Evolutionary conservation across 2,329 filamentous ascomycete genomes (phyloP), one percentile per base, ranked within the genome.

Genomic region (Alternaria atra): DNA sequence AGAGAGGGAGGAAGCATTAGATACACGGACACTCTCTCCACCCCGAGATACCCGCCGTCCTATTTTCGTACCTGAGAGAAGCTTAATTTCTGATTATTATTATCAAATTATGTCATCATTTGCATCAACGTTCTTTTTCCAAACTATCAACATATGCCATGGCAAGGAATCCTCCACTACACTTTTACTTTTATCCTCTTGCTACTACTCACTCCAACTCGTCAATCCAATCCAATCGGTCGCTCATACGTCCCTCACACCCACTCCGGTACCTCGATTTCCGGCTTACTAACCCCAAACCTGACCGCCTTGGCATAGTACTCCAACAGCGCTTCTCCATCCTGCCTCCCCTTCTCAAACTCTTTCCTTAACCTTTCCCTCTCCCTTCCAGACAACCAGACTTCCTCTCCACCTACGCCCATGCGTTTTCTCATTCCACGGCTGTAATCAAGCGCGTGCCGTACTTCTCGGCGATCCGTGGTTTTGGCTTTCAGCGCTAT

Each of bases 291-390:
- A 23, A 60, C 67, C 48, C 63, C 67, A 57, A 73, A 65, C 50
- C 63, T 58, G 30, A 74, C 62, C 23, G 66, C 63, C 63, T 70
- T 72, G 32, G 57, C 64, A 61, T 72, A 70, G 57, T 70, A 72
- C 58, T 69, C 68, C 35, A 73, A 42, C 56, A 74, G 20, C 4
- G 46, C 58, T 10, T 70, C 65, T 5, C 69, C 46, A 32, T 68
- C 68, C 2, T 5, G 30, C 42, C 68, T 50, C n/a, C 51, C 56
- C 54, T 52, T 60, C 17, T 35, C 64, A 57, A 64, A 72, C 60
- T 64, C 66, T 2, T 35, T 61, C 43, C 59, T 60, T 52, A 73
- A 37, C 60, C 17, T 63, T 42, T 52, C 62, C 39, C 62, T 55
- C 23, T 59, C 67, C 5, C 15, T 6, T 8, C 55, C 54, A 5